Evolutionary conservation across 768 basidiomycete genomes (phyloP).

Genomic region (Leccinum fibrillosum): DNA sequence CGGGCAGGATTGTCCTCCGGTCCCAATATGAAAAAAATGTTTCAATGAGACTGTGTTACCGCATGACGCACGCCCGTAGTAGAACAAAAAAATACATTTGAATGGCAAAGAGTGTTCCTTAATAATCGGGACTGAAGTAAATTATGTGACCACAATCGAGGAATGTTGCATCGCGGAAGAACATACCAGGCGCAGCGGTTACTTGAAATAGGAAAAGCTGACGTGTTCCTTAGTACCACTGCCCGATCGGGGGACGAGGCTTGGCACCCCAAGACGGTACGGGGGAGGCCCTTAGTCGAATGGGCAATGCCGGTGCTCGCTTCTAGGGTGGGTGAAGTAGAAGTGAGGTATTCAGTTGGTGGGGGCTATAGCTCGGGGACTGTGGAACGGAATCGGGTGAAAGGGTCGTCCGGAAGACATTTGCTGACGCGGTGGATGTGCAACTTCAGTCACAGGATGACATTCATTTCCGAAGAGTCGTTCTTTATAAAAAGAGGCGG

Average conservation of each 20-base stretch:
- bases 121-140: conserved; percentile 27
- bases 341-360: conserved; percentile 13
- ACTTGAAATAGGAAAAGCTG: conserved; percentile 16
- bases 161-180: conserved; percentile 24
- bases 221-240: conserved; percentile 12
- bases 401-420: conserved; percentile 27
- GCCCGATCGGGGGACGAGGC: conserved; percentile 16
- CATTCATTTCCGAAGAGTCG: conserved; percentile 33
- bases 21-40: conserved; percentile 26
- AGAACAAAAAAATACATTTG: conserved; percentile 24
- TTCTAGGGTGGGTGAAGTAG: conserved; percentile 16
- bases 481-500: conserved; percentile 28
- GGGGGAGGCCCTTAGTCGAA: conserved; percentile 29
- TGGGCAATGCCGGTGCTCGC: conserved; percentile 28
- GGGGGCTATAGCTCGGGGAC: conserved; percentile 29
- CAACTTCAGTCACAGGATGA: conserved; percentile 28
- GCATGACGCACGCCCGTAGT: conserved; percentile 21
- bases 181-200: conserved; percentile 27
- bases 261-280: conserved; percentile 21
- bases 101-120: conserved; percentile 28
- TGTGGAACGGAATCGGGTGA: conserved; percentile 33
- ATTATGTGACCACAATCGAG: conserved; percentile 23
- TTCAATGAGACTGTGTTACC: conserved; percentile 22
- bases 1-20: conserved; percentile 25
- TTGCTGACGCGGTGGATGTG: conserved; percentile 12